Conservation (phyloP, 352 stramenopile species). For the Achlya hypogyna region DNA sequence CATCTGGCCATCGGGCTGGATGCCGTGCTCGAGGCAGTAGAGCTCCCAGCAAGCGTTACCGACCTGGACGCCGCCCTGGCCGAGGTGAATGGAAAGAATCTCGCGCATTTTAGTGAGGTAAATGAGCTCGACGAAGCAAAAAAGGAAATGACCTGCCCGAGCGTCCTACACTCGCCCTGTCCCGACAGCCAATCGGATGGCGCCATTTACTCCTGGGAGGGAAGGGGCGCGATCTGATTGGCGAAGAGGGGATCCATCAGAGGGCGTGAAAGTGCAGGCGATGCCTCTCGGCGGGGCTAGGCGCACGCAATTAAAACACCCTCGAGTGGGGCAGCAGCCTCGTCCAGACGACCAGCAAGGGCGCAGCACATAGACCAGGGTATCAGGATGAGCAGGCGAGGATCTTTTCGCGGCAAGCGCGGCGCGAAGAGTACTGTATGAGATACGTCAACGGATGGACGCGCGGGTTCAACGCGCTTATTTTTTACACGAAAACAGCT, state of each 20-base stretch:
- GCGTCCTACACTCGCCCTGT: background rate
- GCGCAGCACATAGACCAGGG: too few relatives aligned
- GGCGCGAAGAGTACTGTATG: too few relatives aligned
- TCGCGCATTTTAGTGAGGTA: slow-evolving; percentile 64
- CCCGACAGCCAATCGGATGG: background rate
- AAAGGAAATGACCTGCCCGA: background rate
- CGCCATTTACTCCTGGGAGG: background rate
- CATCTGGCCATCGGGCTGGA: slow-evolving; percentile 92
- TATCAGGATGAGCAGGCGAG: too few relatives aligned
- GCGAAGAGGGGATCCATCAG: background rate
- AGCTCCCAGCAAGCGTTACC: slow-evolving; percentile 92
- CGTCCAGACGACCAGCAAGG: too few relatives aligned
- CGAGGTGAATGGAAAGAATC: slow-evolving; percentile 95
- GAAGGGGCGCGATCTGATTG: background rate
- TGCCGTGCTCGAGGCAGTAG: slow-evolving; percentile 88
- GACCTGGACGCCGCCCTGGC: slow-evolving; percentile 84
- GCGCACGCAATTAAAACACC: too few relatives aligned
- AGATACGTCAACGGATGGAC: too few relatives aligned
- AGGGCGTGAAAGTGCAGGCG: background rate
- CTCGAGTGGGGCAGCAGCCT: too few relatives aligned
- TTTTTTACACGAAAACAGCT: too few relatives aligned
- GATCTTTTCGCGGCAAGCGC: too few relatives aligned
- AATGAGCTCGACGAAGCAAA: slow-evolving; percentile 8
- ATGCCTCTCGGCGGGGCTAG: background rate
- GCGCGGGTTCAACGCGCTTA: too few relatives aligned